Evolutionary conservation across 2,329 filamentous ascomycete species (phyloP), one percentile per base, ranked within the genome.

Genomic region (Chrysoporthe puriensis): DNA sequence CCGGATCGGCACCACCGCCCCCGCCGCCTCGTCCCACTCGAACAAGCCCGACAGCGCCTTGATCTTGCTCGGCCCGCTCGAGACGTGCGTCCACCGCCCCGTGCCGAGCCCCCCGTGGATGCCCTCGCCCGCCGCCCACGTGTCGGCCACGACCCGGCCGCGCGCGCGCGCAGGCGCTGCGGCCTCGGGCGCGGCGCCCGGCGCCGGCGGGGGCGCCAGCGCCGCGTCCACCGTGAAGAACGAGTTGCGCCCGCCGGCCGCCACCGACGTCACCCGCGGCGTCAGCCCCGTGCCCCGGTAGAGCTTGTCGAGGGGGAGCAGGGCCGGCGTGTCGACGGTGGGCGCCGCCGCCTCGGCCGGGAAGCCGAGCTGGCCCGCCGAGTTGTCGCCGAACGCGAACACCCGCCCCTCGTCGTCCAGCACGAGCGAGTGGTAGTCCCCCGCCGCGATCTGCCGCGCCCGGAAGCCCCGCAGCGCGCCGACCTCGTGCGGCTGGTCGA

Each of bases 321-420:
- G 84, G 3, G 89, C 87, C 0, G 96, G 94, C 0, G 85, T 84
- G 71, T 95, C 91, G 34, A 91, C 82, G 67, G 81, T 86, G 8
- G 87, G 83, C 18, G 87, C 82, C 40, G 90, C 86, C 0, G 85
- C 77, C 61, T 88, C 88, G 64, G 86, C 87, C 62, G 93, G 88
- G 73, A 95, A 89, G n/a, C 95, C 95, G 3, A 98, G 85, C 78
- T 98, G 96, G n/a, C 96, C 96, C 56, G 88, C 87, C 0, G 90
- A 89, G 79, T 98, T 98, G 78, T 98, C 94, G 48, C 96, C 96
- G 80, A 97, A 98, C 7, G 89, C 85, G 77, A 96, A 97, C 18
- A 96, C 85, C 18, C 89, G 87, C 18, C 95, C 95, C 63, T 90
- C 84, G 69, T 87, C 86, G 75, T 95, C 92, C 18, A 94, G 84